A percentile compares a stretch with the other conserved stretches of the same genome.
phyloP scores from a whole-genome alignment of 2,329 filamentous ascomycete genomes.

The Didymella exigua region DNA sequence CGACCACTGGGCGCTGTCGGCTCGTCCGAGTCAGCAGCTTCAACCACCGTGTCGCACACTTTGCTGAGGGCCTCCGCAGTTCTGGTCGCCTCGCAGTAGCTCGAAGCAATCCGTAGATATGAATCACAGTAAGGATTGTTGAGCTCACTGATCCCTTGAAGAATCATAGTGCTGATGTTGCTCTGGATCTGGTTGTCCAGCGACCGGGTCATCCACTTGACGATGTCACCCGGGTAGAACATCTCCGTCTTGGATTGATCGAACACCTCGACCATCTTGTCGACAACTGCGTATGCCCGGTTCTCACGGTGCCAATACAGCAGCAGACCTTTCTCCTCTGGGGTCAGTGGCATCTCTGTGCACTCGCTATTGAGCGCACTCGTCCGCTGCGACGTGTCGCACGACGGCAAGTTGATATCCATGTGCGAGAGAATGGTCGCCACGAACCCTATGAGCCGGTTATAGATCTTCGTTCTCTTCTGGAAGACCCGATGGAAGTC shows the following conservation, averaged over 20 bases:
- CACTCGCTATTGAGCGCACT: slow-evolving; percentile 26
- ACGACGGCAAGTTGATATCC: slow-evolving; percentile 28
- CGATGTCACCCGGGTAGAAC: slow-evolving; percentile 44
- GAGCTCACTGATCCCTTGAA: slow-evolving; percentile 36
- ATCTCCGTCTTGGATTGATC: slow-evolving; percentile 36
- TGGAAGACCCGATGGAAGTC: slow-evolving; percentile 39
- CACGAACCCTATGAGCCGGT: slow-evolving; percentile 39
- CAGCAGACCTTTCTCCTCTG: slow-evolving; percentile 29
- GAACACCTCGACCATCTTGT: slow-evolving; percentile 45
- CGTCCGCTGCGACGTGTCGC: slow-evolving; percentile 27
- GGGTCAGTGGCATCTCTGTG: slow-evolving; percentile 38
- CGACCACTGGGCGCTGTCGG: slow-evolving; percentile 30
- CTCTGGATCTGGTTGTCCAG: slow-evolving; percentile 22
- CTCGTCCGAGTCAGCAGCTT: slow-evolving; percentile 23
- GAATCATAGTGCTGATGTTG: slow-evolving; percentile 32
- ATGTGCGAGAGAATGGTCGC: slow-evolving; percentile 35
- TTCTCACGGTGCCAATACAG: slow-evolving; percentile 38
- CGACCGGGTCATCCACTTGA: slow-evolving; percentile 40
- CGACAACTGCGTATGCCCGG: slow-evolving; percentile 39
- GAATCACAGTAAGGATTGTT: slow-evolving; percentile 35
- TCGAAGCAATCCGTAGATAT: slow-evolving; percentile 40
- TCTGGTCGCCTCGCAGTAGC: slow-evolving; percentile 37
- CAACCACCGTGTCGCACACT: slow-evolving; percentile 30
- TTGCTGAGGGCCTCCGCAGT: slow-evolving; percentile 19
- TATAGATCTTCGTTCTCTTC: slow-evolving; percentile 41